Evolutionary conservation across 352 stramenopile genomes (phyloP).

Genomic region (Phytophthora sp.): DNA sequence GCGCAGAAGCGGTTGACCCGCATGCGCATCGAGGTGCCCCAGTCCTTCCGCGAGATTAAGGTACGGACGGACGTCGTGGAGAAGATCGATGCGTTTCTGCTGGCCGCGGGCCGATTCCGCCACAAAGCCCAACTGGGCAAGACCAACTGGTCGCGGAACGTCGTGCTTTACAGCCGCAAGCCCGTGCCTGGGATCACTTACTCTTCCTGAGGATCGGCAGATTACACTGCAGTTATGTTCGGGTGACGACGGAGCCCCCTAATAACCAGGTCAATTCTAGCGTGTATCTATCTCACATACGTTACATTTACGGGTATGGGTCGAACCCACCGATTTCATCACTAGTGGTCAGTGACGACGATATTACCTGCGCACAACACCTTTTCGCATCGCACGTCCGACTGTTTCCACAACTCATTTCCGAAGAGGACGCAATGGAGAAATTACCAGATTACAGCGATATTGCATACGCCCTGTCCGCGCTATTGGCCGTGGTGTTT

Average conservation of each 20-base stretch:
- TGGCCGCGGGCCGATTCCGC: slow-evolving; percentile 62
- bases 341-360: slow-evolving; percentile 15
- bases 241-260: slow-evolving; percentile 6
- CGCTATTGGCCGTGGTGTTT: slow-evolving; percentile 25
- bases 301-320: not conserved
- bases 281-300: slow-evolving; percentile 23
- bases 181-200: slow-evolving; percentile 57
- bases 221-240: slow-evolving; percentile 16
- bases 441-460: slow-evolving; percentile 20
- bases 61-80: slow-evolving; percentile 68
- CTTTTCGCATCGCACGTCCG: not conserved
- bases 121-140: slow-evolving; percentile 71
- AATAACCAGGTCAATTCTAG: slow-evolving; percentile 19
- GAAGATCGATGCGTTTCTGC: slow-evolving; percentile 69
- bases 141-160: slow-evolving; percentile 81
- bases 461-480: slow-evolving; percentile 15
- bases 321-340: slow-evolving; percentile 24
- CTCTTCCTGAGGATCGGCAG: slow-evolving; percentile 14
- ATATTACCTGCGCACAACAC: not conserved
- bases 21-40: slow-evolving; percentile 53
- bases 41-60: slow-evolving; percentile 67
- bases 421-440: slow-evolving; percentile 18
- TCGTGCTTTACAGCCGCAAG: slow-evolving; percentile 74
- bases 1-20: slow-evolving; percentile 71
- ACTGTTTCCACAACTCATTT: slow-evolving; percentile 12